A percentile compares a stretch with the other conserved stretches of the same genome.
phyloP scores from a whole-genome alignment of 768 basidiomycete species.

The Chiua virens region DNA sequence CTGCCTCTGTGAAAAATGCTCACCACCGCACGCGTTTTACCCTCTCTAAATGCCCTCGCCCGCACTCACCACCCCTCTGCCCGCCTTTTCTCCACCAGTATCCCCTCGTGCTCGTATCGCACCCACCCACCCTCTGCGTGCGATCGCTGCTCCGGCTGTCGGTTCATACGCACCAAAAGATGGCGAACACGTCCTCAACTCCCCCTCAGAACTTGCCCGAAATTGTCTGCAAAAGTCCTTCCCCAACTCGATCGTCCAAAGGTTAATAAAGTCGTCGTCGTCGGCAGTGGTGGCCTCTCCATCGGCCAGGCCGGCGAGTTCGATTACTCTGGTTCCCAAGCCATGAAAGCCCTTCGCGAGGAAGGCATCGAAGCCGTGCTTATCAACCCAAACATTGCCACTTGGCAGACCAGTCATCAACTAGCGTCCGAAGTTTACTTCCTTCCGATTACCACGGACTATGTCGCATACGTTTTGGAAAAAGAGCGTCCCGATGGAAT shows the following conservation, averaged over 20 bases:
- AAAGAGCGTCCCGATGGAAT: constrained; percentile 98
- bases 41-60: constrained; percentile 16
- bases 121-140: constrained; percentile 55
- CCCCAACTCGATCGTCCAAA: constrained; percentile 89
- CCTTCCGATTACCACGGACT: constrained; percentile 92
- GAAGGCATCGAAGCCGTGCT: constrained; percentile 93
- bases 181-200: constrained; percentile 77
- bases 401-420: constrained; percentile 98
- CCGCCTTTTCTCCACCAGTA: constrained; percentile 55
- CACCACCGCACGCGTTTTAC: constrained; percentile 9
- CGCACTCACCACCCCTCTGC: constrained; percentile 20
- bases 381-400: constrained; percentile 98
- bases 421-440: constrained; percentile 97
- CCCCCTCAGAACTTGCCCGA: constrained; percentile 92
- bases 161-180: constrained; percentile 66
- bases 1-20: not conserved
- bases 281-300: constrained; percentile 92
- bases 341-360: constrained; percentile 95
- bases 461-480: constrained; percentile 98
- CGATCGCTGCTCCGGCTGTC: constrained; percentile 74
- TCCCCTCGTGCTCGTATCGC: constrained; percentile 36
- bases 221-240: constrained; percentile 90
- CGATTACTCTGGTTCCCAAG: constrained; percentile 99
- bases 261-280: constrained; percentile 93
- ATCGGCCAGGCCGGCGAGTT: constrained; percentile 99